Evolutionary conservation across 2,329 filamentous ascomycete species (phyloP).

Genomic region (Penicillium hesseltinei): DNA sequence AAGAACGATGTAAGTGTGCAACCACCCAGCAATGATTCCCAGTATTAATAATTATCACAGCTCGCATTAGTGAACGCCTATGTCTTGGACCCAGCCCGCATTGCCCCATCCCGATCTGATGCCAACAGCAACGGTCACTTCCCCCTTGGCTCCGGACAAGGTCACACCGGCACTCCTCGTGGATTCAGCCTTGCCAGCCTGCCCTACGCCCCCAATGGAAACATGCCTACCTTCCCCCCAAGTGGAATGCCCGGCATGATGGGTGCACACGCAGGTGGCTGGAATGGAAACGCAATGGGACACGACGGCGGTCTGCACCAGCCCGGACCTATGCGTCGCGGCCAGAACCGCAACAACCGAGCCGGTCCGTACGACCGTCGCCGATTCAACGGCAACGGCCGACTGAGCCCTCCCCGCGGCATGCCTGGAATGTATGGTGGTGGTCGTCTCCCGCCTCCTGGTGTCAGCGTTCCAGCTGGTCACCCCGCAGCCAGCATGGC

Average conservation of each 20-base stretch:
- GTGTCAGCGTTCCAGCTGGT: constrained; percentile 36
- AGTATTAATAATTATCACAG: constrained; percentile 45
- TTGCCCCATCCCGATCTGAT: constrained; percentile 88
- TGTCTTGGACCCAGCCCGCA: constrained; percentile 89
- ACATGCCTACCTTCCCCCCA: constrained; percentile 28
- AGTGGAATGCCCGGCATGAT: constrained; percentile 34
- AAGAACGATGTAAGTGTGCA: constrained; percentile 73
- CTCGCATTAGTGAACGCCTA: constrained; percentile 90
- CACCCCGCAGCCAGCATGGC: constrained; percentile 41
- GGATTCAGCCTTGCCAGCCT: constrained; percentile 82
- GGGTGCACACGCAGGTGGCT: constrained; percentile 29
- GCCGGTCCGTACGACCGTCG: constrained; percentile 73
- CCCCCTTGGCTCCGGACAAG: constrained; percentile 73
- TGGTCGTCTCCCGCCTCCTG: constrained; percentile 32
- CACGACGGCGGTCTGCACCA: constrained; percentile 50
- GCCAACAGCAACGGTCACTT: constrained; percentile 96
- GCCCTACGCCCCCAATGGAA: constrained; percentile 48
- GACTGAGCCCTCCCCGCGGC: constrained; percentile 45
- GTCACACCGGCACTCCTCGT: constrained; percentile 78
- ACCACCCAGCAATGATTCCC: background rate
- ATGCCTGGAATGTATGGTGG: constrained; percentile 37
- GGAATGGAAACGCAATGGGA: constrained; percentile 33
- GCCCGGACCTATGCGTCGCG: constrained; percentile 66
- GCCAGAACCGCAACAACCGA: constrained; percentile 62
- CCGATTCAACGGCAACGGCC: constrained; percentile 46